phyloP scores from a whole-genome alignment of 2,329 filamentous ascomycete genomes.

The Polytolypa hystricis region DNA sequence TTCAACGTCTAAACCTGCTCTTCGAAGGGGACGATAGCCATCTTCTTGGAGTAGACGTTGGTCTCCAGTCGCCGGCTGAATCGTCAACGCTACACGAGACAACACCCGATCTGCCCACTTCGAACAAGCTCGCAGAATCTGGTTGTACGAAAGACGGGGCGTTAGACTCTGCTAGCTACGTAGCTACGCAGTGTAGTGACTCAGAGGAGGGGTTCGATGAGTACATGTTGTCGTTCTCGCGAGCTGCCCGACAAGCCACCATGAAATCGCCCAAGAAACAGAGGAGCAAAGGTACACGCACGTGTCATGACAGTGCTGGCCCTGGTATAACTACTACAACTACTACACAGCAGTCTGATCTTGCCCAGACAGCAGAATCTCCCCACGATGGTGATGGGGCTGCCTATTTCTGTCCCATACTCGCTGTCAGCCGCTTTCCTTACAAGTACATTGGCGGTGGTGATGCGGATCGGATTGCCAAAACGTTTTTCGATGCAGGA shows the following conservation, averaged over 20 bases:
- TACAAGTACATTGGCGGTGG: slow-evolving; percentile 31
- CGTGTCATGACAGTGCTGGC: neutral
- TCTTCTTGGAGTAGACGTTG: slow-evolving; percentile 3
- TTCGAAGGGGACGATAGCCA: slow-evolving; percentile 19
- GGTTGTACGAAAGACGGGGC: neutral
- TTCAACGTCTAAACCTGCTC: slow-evolving; percentile 19
- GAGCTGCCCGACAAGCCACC: slow-evolving; percentile 5
- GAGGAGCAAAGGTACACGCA: neutral
- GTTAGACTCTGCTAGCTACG: neutral
- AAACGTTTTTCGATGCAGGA: slow-evolving; percentile 29
- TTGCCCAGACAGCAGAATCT: neutral
- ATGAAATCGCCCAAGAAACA: slow-evolving; percentile 1
- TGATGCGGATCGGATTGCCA: slow-evolving; percentile 23
- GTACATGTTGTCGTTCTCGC: slow-evolving; percentile 12
- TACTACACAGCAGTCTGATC: neutral
- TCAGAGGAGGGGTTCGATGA: slow-evolving; percentile 12
- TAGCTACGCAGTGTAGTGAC: slow-evolving; percentile 5
- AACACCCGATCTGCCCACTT: neutral
- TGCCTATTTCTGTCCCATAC: slow-evolving; percentile 29
- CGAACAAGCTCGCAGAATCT: neutral
- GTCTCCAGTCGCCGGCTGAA: neutral
- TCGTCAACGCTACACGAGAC: neutral
- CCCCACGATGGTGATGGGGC: slow-evolving; percentile 10
- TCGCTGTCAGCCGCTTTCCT: slow-evolving; percentile 30
- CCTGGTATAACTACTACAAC: neutral